Evolutionary conservation across 2,329 filamentous ascomycete species (phyloP).

Genomic region (Trichophyton benhamiae): DNA sequence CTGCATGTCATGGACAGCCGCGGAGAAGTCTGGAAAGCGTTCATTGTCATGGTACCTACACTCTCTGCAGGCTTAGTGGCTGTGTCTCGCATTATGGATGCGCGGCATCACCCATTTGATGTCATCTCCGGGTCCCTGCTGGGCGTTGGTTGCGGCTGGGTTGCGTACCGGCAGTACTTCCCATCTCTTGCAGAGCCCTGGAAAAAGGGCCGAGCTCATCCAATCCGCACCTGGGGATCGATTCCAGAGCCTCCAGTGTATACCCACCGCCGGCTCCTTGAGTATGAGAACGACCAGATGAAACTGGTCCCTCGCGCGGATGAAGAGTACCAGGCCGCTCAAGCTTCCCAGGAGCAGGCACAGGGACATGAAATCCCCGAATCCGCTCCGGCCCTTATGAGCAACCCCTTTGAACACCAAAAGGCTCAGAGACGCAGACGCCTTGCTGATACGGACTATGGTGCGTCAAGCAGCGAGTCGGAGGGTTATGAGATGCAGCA

Average conservation of each 20-base stretch:
- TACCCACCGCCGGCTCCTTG: constrained; percentile 4
- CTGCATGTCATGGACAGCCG: constrained; percentile 48
- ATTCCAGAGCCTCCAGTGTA: constrained; percentile 10
- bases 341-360: neutral
- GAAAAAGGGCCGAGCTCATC: constrained; percentile 47
- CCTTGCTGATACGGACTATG: constrained; percentile 4
- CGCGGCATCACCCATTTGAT: constrained; percentile 49
- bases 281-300: constrained; percentile 9
- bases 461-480: constrained; percentile 10
- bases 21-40: constrained; percentile 48
- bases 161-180: constrained; percentile 48
- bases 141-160: constrained; percentile 41
- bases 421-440: constrained; percentile 1
- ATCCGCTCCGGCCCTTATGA: neutral
- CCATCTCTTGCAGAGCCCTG: constrained; percentile 43
- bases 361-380: constrained; percentile 14
- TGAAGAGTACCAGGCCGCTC: constrained; percentile 18
- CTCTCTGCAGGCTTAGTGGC: constrained; percentile 45
- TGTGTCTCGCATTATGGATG: constrained; percentile 49
- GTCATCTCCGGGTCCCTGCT: constrained; percentile 45
- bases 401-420: constrained; percentile 9
- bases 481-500: constrained; percentile 12
- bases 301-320: constrained; percentile 23
- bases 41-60: constrained; percentile 42
- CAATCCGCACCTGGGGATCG: constrained; percentile 44